Conservation (phyloP, 2,329 filamentous ascomycete species). For the Zymoseptoria crescenta region DNA sequence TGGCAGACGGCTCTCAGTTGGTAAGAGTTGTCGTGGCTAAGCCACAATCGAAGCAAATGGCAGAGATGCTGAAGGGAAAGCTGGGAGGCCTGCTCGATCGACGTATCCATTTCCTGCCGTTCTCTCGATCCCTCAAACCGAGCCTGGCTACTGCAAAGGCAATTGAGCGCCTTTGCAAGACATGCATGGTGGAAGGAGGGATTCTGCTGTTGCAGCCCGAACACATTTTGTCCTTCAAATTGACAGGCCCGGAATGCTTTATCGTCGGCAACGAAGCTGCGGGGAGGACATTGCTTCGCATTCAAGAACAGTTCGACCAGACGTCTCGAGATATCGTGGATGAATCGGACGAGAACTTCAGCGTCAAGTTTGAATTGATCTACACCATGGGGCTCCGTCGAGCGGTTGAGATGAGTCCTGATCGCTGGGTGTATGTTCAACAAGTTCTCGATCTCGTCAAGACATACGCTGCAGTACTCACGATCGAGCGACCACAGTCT, state of each 20-base stretch:
- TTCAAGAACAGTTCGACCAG: conserved; percentile 47
- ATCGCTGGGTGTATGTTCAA: conserved; percentile 34
- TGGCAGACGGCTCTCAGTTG: conserved; percentile 37
- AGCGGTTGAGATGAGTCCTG: conserved; percentile 33
- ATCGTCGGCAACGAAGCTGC: conserved; percentile 39
- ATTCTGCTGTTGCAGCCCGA: conserved; percentile 56
- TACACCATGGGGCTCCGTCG: conserved; percentile 37
- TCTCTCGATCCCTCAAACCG: conserved; percentile 45
- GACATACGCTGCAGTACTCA: conserved; percentile 1
- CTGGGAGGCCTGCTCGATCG: conserved; percentile 50
- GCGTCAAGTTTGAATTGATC: conserved; percentile 36
- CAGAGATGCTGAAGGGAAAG: conserved; percentile 47
- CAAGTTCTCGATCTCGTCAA: conserved; percentile 29
- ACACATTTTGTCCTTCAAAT: conserved; percentile 56
- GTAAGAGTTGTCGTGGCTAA: conserved; percentile 50
- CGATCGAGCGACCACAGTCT: background rate
- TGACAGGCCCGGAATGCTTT: conserved; percentile 53
- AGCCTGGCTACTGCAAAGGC: conserved; percentile 21
- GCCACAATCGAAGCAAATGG: conserved; percentile 50
- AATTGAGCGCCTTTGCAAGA: conserved; percentile 35
- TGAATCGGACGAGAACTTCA: conserved; percentile 45
- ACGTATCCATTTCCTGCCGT: conserved; percentile 49
- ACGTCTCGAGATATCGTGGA: conserved; percentile 53
- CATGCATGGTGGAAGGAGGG: conserved; percentile 39
- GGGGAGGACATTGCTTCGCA: conserved; percentile 43